Evolutionary conservation across 805 yeast species (phyloP).

Genomic region (Spathaspora passalidarum): DNA sequence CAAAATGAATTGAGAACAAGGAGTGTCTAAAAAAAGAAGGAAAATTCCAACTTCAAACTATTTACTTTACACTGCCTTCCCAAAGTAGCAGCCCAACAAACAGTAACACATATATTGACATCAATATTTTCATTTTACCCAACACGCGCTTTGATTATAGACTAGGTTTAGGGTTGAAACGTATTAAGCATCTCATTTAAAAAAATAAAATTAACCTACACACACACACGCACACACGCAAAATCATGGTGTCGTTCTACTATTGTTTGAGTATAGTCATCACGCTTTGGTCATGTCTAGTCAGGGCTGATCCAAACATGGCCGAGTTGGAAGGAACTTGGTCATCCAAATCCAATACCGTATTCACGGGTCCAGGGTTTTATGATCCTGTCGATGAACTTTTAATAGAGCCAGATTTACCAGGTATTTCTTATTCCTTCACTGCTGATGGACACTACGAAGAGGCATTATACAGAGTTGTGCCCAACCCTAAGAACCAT

Average conservation of each 20-base stretch:
- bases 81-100: no score
- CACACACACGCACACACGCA: neutral
- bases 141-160: neutral
- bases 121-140: no score
- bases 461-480: conserved; percentile 80
- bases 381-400: conserved; percentile 96
- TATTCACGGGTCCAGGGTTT: conserved; percentile 94
- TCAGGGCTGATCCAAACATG: conserved; percentile 34
- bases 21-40: neutral
- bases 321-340: conserved; percentile 79
- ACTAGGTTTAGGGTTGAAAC: no score
- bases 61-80: no score
- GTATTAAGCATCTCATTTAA: no score
- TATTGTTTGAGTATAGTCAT: neutral
- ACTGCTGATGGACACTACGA: conserved; percentile 91
- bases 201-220: neutral
- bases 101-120: no score
- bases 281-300: conserved; percentile 6
- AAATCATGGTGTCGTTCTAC: neutral
- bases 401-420: conserved; percentile 90
- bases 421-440: conserved; percentile 91
- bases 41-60: neutral
- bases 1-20: no score
- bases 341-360: conserved; percentile 91
- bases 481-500: conserved; percentile 69